Base-by-base conservation (phyloP, 768 basidiomycete species). In the Chalciporus chontae region DNA sequence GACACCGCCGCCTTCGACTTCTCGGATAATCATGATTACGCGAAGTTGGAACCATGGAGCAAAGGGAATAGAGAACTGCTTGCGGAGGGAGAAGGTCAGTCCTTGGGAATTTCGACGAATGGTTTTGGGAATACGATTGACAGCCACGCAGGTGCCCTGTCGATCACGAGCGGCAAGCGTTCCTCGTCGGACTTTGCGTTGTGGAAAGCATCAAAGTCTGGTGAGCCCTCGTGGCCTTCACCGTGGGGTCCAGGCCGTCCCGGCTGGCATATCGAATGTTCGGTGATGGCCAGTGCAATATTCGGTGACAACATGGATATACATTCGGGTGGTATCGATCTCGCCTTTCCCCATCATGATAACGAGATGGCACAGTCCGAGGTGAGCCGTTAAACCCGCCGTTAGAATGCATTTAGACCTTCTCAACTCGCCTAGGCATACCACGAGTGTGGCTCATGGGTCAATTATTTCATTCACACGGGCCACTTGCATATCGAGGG, bases 201-300 rank as follows among this genome's bases (percentile, higher is more conserved):
- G 11, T 99, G 96, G 96, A 99, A 99, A 71, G 84, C 89, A 2
- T 91, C 92, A 26, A 95, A 94, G 73, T 83, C 92, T 3, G 96
- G 96, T 7, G 96, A 99, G 67, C 96, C 96, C 2, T 85, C 85
- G 3, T 99, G 96, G 95, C 82, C 86, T 0, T 96, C 94, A 10
- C 87, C 92, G 5, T 99, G 96, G 96, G 96, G 96, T 15, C 74
- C 49, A 2, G 62, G 94, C n/a, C 79, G 95, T 38, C 95, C 95
- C 3, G 95, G 95, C 14, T 99, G 95, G 95, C 95, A 99, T 67
- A 98, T 99, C 51, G 95, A 99, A 67, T 99, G 95, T 71, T 94
- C 91, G 4, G 95, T 96, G 29, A 99, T 99, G 95, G 94, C 94
- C 15, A 88, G 83, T 55, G 93, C 87, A 27, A 75, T 97, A 42